Conservation (phyloP, 139 green algal genomes). For the Limnomonas spitsbergensis region DNA sequence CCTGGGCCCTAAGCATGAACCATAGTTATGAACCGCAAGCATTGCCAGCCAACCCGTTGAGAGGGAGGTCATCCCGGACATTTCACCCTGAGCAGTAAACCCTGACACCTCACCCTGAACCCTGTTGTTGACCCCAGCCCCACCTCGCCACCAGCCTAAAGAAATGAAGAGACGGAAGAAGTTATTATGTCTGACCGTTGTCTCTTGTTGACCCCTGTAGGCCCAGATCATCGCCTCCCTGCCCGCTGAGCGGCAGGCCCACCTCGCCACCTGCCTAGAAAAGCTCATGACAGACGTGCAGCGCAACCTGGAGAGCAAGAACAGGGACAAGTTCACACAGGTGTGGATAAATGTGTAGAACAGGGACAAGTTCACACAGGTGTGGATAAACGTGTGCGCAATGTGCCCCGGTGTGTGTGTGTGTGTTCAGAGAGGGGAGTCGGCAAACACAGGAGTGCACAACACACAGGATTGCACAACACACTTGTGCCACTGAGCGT, state of each 20-base stretch:
- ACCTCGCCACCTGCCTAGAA: conserved; percentile 77
- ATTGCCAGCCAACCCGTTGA: too few species aligned
- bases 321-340: conserved; percentile 97
- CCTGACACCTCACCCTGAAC: too few species aligned
- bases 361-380: conserved; percentile 95
- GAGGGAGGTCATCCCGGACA: too few species aligned
- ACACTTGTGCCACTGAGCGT: background rate
- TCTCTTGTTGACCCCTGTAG: conserved; percentile 9
- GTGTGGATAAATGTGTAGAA: conserved; percentile 59
- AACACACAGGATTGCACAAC: background rate
- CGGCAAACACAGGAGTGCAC: background rate
- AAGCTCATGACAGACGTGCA: conserved; percentile 91
- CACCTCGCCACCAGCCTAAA: too few species aligned
- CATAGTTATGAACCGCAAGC: too few species aligned
- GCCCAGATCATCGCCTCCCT: conserved; percentile 64
- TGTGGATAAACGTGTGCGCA: background rate
- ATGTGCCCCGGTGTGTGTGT: background rate
- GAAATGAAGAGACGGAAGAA: too few species aligned
- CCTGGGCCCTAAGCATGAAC: too few species aligned
- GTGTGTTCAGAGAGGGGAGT: background rate
- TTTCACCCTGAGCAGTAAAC: too few species aligned
- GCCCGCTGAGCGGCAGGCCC: conserved; percentile 55
- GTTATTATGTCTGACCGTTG: too few species aligned
- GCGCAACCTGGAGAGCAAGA: conserved; percentile 88
- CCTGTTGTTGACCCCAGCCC: too few species aligned